Conservation (phyloP, 2,329 filamentous ascomycete species). For the Tolypocladium ophioglossoides region DNA sequence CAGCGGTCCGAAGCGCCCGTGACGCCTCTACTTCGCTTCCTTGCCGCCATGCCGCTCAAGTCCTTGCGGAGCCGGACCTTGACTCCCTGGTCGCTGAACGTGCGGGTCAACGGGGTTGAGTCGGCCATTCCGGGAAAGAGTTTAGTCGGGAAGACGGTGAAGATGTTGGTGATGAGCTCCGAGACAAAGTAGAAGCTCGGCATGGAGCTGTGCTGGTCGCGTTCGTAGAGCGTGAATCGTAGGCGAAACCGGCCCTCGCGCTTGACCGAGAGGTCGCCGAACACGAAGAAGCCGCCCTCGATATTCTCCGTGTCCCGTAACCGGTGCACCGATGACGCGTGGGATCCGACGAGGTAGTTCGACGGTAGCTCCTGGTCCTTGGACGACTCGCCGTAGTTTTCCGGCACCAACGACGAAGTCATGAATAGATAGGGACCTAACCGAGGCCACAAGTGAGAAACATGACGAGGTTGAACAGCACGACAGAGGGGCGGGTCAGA, state of each 20-base stretch:
- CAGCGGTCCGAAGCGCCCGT: conserved; percentile 8
- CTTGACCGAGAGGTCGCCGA: conserved; percentile 75
- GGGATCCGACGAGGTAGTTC: conserved; percentile 56
- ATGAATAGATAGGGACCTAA: conserved; percentile 40
- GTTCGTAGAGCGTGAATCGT: conserved; percentile 61
- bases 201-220: conserved; percentile 15
- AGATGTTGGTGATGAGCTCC: conserved; percentile 43
- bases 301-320: conserved; percentile 68
- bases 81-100: conserved; percentile 81
- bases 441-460: neutral
- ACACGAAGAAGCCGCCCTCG: conserved; percentile 85
- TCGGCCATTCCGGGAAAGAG: conserved; percentile 71
- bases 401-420: conserved; percentile 29
- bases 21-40: conserved; percentile 29
- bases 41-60: conserved; percentile 46
- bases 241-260: conserved; percentile 62
- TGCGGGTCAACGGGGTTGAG: conserved; percentile 70
- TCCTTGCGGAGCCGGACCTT: conserved; percentile 76
- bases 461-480: neutral
- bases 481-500: neutral
- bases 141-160: conserved; percentile 55
- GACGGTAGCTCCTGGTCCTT: conserved; percentile 16
- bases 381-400: conserved; percentile 30
- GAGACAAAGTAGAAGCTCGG: conserved; percentile 11
- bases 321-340: conserved; percentile 72